A percentile compares a stretch with the other conserved stretches of the same genome.
phyloP scores from a whole-genome alignment of 2,329 filamentous ascomycete genomes.

The Trichoderma pleuroti region DNA sequence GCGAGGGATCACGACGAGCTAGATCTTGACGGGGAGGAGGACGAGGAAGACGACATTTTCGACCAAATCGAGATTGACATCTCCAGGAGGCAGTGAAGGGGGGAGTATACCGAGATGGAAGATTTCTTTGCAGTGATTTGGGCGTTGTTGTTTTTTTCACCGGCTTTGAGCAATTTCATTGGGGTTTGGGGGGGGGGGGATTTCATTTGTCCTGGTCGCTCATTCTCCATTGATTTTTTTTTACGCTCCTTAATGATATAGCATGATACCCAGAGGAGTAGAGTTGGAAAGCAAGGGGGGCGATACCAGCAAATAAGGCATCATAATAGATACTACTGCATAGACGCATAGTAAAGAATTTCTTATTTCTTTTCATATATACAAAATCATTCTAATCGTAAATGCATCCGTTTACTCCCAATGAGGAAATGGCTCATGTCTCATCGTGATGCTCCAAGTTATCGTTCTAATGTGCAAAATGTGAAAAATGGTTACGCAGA shows the following conservation, averaged over 20 bases:
- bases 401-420: background rate
- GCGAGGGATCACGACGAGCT: constrained; percentile 34
- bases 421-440: background rate
- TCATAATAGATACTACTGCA: background rate
- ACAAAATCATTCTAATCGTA: background rate
- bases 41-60: constrained; percentile 16
- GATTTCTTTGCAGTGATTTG: background rate
- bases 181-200: background rate
- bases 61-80: constrained; percentile 18
- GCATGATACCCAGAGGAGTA: constrained; percentile 13
- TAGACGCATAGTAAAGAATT: background rate
- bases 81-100: constrained; percentile 2
- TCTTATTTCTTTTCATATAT: background rate
- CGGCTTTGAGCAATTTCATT: background rate
- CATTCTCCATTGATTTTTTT: background rate
- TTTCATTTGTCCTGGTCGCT: background rate
- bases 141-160: background rate
- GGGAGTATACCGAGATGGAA: background rate
- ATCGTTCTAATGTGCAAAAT: background rate
- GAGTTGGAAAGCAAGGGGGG: background rate
- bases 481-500: background rate
- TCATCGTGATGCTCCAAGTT: background rate
- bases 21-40: constrained; percentile 21
- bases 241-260: constrained; percentile 13
- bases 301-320: background rate